Evolutionary conservation across 2,329 filamentous ascomycete species (phyloP).

Genomic region (Aureobasidium sp.): DNA sequence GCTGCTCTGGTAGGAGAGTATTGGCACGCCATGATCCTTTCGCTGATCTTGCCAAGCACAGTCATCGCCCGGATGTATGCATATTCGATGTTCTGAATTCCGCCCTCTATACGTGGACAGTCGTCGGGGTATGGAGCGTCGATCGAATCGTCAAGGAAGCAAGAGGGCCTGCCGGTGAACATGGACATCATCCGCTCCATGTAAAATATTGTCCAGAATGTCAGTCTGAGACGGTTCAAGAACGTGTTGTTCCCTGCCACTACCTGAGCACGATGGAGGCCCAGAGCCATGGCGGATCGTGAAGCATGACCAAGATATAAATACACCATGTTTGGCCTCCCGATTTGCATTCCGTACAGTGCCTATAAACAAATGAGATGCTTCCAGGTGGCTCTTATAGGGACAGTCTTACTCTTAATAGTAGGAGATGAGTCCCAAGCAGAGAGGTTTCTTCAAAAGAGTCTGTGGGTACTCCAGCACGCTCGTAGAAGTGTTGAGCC

Average conservation of each 20-base stretch:
- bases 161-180: slow-evolving; percentile 3
- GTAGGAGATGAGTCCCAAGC: slow-evolving; percentile 4
- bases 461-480: slow-evolving; percentile 4
- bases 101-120: neutral
- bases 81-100: neutral
- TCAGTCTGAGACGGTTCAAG: neutral
- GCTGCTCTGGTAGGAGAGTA: neutral
- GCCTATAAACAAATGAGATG: neutral
- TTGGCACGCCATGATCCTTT: neutral
- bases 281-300: slow-evolving; percentile 11
- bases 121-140: slow-evolving; percentile 9
- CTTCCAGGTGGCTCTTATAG: neutral
- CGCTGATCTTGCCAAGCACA: neutral
- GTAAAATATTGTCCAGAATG: slow-evolving; percentile 11
- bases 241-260: neutral
- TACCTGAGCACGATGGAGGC: slow-evolving; percentile 10
- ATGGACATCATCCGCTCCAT: slow-evolving; percentile 9
- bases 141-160: neutral
- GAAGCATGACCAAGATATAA: slow-evolving; percentile 8
- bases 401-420: neutral
- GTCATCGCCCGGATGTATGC: slow-evolving; percentile 11
- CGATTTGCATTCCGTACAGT: slow-evolving; percentile 9
- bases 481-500: slow-evolving; percentile 7
- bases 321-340: slow-evolving; percentile 5
- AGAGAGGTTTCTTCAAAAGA: slow-evolving; percentile 9